Conservation (phyloP, 2,329 filamentous ascomycete genomes). For the Pseudopyrenochaeta lycopersici region DNA sequence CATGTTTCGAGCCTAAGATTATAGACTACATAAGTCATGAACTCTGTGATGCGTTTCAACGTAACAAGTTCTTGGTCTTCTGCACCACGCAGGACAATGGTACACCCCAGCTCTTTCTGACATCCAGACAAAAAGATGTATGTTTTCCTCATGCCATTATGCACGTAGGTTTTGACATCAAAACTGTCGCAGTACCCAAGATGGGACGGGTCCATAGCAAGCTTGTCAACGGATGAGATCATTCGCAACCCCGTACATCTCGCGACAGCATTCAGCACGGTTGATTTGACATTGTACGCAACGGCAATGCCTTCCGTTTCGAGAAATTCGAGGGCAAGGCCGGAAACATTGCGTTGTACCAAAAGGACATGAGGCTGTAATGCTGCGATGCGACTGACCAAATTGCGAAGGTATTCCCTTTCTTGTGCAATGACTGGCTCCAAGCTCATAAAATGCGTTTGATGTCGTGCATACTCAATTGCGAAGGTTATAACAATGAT, state of each 20-base stretch:
- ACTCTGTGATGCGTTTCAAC: slow-evolving; percentile 94
- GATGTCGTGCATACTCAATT: slow-evolving; percentile 93
- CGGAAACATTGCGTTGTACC: slow-evolving; percentile 93
- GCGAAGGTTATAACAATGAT: slow-evolving; percentile 95
- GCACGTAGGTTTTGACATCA: slow-evolving; percentile 94
- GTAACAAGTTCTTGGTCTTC: slow-evolving; percentile 74
- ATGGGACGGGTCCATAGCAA: slow-evolving; percentile 77
- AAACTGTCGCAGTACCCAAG: slow-evolving; percentile 86
- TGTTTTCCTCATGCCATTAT: slow-evolving; percentile 85
- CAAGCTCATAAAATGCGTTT: slow-evolving; percentile 96
- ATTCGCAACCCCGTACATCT: slow-evolving; percentile 91
- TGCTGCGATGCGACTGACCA: slow-evolving; percentile 90
- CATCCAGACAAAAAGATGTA: slow-evolving; percentile 96
- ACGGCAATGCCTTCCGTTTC: slow-evolving; percentile 91
- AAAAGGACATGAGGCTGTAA: slow-evolving; percentile 85
- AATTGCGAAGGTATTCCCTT: slow-evolving; percentile 88
- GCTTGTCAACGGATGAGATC: slow-evolving; percentile 93
- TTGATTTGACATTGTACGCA: slow-evolving; percentile 94
- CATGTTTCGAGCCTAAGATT: slow-evolving; percentile 96
- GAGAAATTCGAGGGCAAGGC: slow-evolving; percentile 86
- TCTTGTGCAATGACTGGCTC: slow-evolving; percentile 97
- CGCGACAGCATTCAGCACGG: slow-evolving; percentile 93
- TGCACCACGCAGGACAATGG: slow-evolving; percentile 87
- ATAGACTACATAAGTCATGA: slow-evolving; percentile 99
- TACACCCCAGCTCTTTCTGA: slow-evolving; percentile 88